Base-by-base conservation (phyloP, 495 filamentous ascomycete genomes). In the Penicillium roqueforti region DNA sequence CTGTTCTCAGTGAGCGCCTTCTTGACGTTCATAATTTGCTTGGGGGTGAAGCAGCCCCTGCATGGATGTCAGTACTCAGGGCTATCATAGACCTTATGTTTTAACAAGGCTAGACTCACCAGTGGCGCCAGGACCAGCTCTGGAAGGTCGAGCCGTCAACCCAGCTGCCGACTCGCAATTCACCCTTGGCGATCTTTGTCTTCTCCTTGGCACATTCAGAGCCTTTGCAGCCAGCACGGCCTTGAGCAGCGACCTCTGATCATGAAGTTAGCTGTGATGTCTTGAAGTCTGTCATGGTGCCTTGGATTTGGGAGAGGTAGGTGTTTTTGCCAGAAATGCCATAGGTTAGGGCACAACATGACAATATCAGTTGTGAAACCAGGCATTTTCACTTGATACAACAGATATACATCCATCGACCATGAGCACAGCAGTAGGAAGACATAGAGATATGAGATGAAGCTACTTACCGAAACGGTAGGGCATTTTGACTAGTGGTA, bases 21-120 rank as follows among this genome's bases (percentile, higher is more conserved):
- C 13, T 61, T 65, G 18, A 61, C 58, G 56, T 86, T 83, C 37
- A 57, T 23, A 50, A 92, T 71, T 46, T 82, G 72, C 25, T 69
- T 65, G 2, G 88, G 87, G 8, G 88, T 91, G 31, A 86, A 78
- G 53, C 89, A 95, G n/a, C 89, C 89, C 89, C 89, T 92, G 23
- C 14, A 3, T 7, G 29, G 29, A 2, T 6, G 36, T 59, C 34
- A 59, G 41, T 9, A 22, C 28, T 45, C 16, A 1, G n/a, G 11
- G n/a, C n/a, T n/a, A n/a, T n/a, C n/a, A n/a, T n/a, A n/a, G n/a
- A n/a, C n/a, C n/a, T n/a, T n/a, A n/a, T n/a, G n/a, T n/a, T n/a
- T n/a, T n/a, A n/a, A n/a, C n/a, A n/a, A n/a, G n/a, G n/a, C n/a
- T n/a, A n/a, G n/a, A 65, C 80, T 62, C 72, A 92, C 91, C 91